Evolutionary conservation across 2,329 filamentous ascomycete species (phyloP).

Genomic region (Calonectria multiphialidica): DNA sequence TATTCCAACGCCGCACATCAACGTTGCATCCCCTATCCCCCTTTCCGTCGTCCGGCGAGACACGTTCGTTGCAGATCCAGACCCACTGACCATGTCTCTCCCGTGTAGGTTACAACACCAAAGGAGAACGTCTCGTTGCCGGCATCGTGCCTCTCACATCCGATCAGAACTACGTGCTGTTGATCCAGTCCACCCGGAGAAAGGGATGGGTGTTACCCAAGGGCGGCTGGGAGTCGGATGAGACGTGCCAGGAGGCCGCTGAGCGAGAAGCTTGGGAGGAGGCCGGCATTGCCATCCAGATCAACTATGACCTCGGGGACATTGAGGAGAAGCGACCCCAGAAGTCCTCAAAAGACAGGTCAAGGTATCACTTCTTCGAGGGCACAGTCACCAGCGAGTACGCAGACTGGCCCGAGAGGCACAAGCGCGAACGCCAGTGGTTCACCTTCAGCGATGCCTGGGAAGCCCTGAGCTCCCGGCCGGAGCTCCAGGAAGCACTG

Average conservation of each 20-base stretch:
- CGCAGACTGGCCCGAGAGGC: constrained; percentile 90
- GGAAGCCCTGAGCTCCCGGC: constrained; percentile 79
- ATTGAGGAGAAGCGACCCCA: constrained; percentile 88
- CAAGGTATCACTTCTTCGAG: constrained; percentile 85
- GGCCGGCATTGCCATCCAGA: constrained; percentile 88
- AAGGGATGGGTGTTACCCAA: constrained; percentile 98
- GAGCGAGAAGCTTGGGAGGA: constrained; percentile 97
- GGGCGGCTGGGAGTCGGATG: constrained; percentile 97
- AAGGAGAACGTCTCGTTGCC: constrained; percentile 94
- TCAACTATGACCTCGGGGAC: constrained; percentile 87
- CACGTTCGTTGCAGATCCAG: constrained; percentile 3
- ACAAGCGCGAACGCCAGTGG: constrained; percentile 93
- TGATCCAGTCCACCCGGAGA: constrained; percentile 92
- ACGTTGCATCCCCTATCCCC: constrained; percentile 14
- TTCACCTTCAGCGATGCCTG: constrained; percentile 87
- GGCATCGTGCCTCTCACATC: constrained; percentile 90
- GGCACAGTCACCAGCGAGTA: constrained; percentile 90
- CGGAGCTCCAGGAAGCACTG: constrained; percentile 90
- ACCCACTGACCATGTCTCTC: constrained; percentile 37
- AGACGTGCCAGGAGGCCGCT: constrained; percentile 87
- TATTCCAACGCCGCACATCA: constrained; percentile 19
- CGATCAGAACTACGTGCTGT: constrained; percentile 88
- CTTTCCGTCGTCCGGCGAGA: constrained; percentile 3
- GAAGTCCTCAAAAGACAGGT: constrained; percentile 74
- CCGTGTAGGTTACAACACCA: constrained; percentile 84